Evolutionary conservation across 2,329 filamentous ascomycete species (phyloP), one percentile per base, ranked within the genome.

Genomic region (Neoscytalidium dimidiatum): DNA sequence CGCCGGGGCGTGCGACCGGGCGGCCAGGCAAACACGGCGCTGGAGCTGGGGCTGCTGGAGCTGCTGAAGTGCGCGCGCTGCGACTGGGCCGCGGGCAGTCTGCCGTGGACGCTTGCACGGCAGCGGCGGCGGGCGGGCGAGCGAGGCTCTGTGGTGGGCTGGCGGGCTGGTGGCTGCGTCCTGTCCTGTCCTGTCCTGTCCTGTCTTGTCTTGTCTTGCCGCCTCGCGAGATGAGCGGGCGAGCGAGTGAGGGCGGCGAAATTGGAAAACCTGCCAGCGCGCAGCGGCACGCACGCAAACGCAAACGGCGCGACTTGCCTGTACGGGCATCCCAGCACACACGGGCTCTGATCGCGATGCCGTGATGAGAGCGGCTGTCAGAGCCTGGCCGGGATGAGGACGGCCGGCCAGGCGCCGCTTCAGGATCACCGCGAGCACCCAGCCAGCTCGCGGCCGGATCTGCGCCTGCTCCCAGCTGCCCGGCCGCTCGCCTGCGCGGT

Each of bases 81-180:
- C 28, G 53, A 26, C n/a, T n/a, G 53, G 35, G 52, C 28, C 11
- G 51, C 33, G 46, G 13, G 31, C 26, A 35, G 35, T 6, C 21
- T 57, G 53, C 51, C 17, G 52, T 57, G 52, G 33, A 28, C 17
- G 48, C 33, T 21, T 21, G 13, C 53, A 57, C 53, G 53, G 53
- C 53, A 58, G 53, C 52, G 35, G 23, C 53, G 14, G 53, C 51
- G 35, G 44, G 51, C 52, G 52, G 43, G 52, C 51, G 35, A 58
- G 51, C 52, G 52, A 57, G 52, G 52, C 52, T 58, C 53, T 58
- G 52, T 43, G 7, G 52, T 57, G 35, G 52, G 33, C n/a, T n/a
- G n/a, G n/a, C n/a, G n/a, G n/a, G n/a, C n/a, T n/a, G n/a, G n/a
- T n/a, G n/a, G n/a, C n/a, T n/a, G n/a, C n/a, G n/a, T 43, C 35